Evolutionary conservation across 257 asterid species (phyloP), one percentile per base, ranked within the genome.

Genomic region (Fraxinus quadrangulata): DNA sequence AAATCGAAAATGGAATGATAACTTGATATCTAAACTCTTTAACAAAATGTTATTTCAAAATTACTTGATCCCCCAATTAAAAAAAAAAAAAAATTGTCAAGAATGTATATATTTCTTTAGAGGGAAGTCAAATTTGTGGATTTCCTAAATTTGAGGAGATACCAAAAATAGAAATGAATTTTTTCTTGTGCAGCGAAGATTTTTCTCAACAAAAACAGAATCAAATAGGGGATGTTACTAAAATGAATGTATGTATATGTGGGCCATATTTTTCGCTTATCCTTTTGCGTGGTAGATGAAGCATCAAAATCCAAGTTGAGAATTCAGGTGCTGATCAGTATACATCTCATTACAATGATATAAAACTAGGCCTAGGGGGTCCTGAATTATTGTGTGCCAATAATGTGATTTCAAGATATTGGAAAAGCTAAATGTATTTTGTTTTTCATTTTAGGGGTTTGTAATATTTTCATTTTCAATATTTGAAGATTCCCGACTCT

Each of bases 231-330:
- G 28, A 39, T 13, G 65, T 45, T 23, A 70, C 75, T 66, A 75
- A 85, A 65, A 70, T 54, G 77, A 72, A 36, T 63, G 73, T 75
- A 51, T 65, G 54, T 77, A 51, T 65, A 72, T 79, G 85, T 81
- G 88, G 94, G 90, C 75, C 87, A 75, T 81, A 61, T 79, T 56
- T 74, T 81, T 82, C 75, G 84, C 71, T 78, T 69, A 82, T 80
- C 82, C 78, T 81, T 77, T 39, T 75, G n/a, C 70, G 76, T 73
- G 75, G 77, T 76, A 73, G 86, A 78, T 76, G 85, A 77, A 78
- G 79, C 80, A 84, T 84, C 86, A 79, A 80, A 84, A 77, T 85
- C 88, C 78, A 80, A 88, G 77, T 74, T 78, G 84, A 70, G 83
- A 80, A 82, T 79, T 82, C 49, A 81, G 82, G 81, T 77, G 86